These are phyloP conservation scores for Coemansia sp. DNA, from an alignment of 192 early-diverging fungal genomes.

Conservation along the genomic window DNA sequence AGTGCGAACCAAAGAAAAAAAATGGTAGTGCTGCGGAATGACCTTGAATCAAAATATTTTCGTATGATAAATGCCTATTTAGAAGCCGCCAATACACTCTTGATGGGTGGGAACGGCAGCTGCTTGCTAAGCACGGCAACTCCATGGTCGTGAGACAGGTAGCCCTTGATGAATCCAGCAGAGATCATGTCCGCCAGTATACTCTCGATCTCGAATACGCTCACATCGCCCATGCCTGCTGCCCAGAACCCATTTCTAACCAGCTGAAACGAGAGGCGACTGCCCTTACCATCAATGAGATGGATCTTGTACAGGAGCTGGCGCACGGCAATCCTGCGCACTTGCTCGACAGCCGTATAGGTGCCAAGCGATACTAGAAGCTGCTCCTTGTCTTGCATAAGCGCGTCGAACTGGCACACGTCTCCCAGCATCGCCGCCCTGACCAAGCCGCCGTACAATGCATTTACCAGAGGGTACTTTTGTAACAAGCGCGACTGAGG, in stretches of 20 bases:
- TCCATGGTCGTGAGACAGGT: constrained; percentile 77
- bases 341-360: constrained; percentile 80
- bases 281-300: constrained; percentile 52
- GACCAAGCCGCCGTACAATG: constrained; percentile 65
- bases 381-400: constrained; percentile 58
- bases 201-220: constrained; percentile 78
- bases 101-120: constrained; percentile 71
- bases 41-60: background rate
- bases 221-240: constrained; percentile 55
- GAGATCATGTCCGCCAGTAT: constrained; percentile 86
- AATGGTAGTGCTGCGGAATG: background rate
- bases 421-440: constrained; percentile 72
- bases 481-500: constrained; percentile 63
- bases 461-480: constrained; percentile 59
- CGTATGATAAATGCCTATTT: background rate
- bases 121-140: constrained; percentile 73
- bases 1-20: background rate
- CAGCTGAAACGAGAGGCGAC: constrained; percentile 59
- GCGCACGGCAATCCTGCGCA: constrained; percentile 68
- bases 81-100: background rate
- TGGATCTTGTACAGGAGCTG: constrained; percentile 80
- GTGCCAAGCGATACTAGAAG: constrained; percentile 66
- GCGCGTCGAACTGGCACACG: constrained; percentile 70
- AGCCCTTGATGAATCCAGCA: constrained; percentile 84
- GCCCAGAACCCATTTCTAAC: constrained; percentile 66